These are phyloP conservation scores for Hygrophorus russula DNA, from an alignment of 768 basidiomycete species.

Conservation along the genomic window DNA sequence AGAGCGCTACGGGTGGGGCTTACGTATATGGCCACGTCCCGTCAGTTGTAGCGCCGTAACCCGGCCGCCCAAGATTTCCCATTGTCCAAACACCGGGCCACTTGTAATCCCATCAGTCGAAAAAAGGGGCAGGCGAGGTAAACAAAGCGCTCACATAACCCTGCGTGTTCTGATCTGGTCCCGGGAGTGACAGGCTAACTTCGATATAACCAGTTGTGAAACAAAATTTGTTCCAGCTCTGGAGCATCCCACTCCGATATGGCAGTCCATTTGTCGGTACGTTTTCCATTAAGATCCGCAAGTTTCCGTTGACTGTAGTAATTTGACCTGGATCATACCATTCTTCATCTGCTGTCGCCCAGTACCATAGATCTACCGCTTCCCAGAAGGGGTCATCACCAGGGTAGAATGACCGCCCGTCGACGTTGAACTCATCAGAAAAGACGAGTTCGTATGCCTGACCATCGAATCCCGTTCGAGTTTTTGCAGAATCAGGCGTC, in stretches of 20 bases:
- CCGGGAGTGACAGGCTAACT: slow-evolving; percentile 48
- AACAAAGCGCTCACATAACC: slow-evolving; percentile 30
- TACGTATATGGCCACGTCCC: slow-evolving; percentile 80
- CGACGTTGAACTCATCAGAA: slow-evolving; percentile 64
- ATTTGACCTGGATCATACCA: slow-evolving; percentile 67
- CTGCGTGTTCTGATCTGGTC: slow-evolving; percentile 37
- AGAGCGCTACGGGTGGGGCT: slow-evolving; percentile 13
- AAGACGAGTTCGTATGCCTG: slow-evolving; percentile 59
- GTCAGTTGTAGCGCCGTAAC: slow-evolving; percentile 70
- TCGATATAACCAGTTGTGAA: slow-evolving; percentile 77
- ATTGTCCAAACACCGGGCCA: slow-evolving; percentile 88
- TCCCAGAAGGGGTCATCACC: slow-evolving; percentile 63
- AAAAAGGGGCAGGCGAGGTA: neutral
- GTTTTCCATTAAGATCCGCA: slow-evolving; percentile 62
- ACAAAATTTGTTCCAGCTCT: slow-evolving; percentile 88
- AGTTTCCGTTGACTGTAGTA: slow-evolving; percentile 51
- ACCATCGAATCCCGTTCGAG: slow-evolving; percentile 66
- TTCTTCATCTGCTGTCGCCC: slow-evolving; percentile 56
- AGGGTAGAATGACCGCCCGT: slow-evolving; percentile 54
- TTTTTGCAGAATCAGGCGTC: slow-evolving; percentile 49
- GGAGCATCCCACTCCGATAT: slow-evolving; percentile 71
- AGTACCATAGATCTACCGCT: slow-evolving; percentile 64
- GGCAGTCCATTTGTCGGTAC: slow-evolving; percentile 34
- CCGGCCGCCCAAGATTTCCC: slow-evolving; percentile 79
- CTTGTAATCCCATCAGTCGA: slow-evolving; percentile 17